Percentiles rank a stretch among this genome's conserved stretches.
These are phyloP conservation scores for Fusarium aywerte DNA, from an alignment of 2,329 filamentous ascomycete species.

Conservation along the genomic window DNA sequence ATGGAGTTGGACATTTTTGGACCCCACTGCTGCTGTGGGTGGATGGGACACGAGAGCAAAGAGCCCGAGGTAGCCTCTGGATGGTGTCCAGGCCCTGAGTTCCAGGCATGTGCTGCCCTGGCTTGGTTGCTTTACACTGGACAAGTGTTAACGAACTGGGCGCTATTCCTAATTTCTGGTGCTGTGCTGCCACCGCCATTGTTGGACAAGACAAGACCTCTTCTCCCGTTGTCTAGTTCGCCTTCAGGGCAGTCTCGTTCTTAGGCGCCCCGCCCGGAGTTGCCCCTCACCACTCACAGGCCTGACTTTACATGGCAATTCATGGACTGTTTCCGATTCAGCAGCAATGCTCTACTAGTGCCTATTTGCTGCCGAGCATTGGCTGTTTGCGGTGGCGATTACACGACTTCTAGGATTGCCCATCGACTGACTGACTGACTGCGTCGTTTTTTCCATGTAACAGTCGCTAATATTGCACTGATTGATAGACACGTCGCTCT, in stretches of 20 bases:
- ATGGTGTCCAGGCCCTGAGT: conserved; percentile 1
- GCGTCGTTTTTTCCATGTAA: conserved; percentile 3
- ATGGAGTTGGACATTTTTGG: conserved; percentile 18
- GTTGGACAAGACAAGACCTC: neutral
- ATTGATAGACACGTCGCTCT: conserved; percentile 30
- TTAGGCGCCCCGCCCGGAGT: neutral
- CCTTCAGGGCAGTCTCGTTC: conserved; percentile 7
- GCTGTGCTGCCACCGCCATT: conserved; percentile 3
- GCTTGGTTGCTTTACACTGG: neutral
- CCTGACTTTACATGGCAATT: conserved; percentile 13
- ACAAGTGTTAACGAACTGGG: neutral
- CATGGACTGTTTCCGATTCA: conserved; percentile 28
- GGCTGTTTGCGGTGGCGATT: conserved; percentile 15
- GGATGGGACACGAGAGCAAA: neutral
- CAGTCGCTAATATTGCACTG: conserved; percentile 24
- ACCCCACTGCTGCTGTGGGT: conserved; percentile 27
- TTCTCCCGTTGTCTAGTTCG: neutral
- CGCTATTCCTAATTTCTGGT: neutral
- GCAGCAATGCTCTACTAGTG: conserved; percentile 12
- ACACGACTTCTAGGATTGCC: neutral
- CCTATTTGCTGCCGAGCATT: conserved; percentile 5
- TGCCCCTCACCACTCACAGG: conserved; percentile 34
- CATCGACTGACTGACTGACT: conserved; percentile 11
- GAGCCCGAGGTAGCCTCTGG: neutral
- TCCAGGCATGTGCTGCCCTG: conserved; percentile 1